Evolutionary conservation across 208 protist species (phyloP).

Genomic region (Crithidia expoeki): DNA sequence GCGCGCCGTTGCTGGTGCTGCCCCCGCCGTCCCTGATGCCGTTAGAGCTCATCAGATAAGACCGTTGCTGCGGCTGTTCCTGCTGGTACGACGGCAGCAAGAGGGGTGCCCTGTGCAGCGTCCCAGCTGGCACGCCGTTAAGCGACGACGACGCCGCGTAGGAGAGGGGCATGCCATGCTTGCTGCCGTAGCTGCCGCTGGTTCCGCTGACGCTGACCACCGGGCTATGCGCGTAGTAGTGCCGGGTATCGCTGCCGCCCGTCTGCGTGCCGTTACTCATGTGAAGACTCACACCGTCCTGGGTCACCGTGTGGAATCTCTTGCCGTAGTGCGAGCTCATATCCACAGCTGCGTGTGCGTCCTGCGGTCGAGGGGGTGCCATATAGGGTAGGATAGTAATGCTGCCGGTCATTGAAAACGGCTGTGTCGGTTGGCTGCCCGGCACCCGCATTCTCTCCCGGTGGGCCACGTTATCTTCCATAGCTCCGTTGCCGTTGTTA

Average conservation of each 20-base stretch:
- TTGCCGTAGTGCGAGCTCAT: too few species aligned
- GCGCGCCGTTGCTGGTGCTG: slow-evolving; percentile 4
- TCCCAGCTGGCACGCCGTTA: neutral
- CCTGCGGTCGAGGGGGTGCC: slow-evolving; percentile 1
- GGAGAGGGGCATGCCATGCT: slow-evolving; percentile 1
- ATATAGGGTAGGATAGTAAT: slow-evolving; percentile 8
- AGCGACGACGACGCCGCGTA: slow-evolving; percentile 6
- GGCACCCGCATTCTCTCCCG: neutral
- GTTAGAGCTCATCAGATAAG: neutral
- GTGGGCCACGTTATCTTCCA: neutral
- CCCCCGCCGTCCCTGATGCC: neutral
- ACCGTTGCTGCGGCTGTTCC: neutral
- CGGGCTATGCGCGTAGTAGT: slow-evolving; percentile 2
- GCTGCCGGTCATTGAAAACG: slow-evolving; percentile 8
- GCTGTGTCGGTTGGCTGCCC: neutral
- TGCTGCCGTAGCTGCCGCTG: slow-evolving; percentile 11
- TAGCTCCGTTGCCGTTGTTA: neutral
- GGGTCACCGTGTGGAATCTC: slow-evolving; percentile 8
- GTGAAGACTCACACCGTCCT: too few species aligned
- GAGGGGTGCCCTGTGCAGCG: neutral
- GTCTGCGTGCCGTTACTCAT: too few species aligned
- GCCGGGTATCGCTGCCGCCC: neutral
- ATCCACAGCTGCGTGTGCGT: too few species aligned
- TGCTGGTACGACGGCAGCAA: neutral
- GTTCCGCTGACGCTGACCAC: neutral